A percentile compares a stretch with the other conserved stretches of the same genome.
phyloP scores from a whole-genome alignment of 73 alveolate species.

The Paramecium primaurelia region DNA sequence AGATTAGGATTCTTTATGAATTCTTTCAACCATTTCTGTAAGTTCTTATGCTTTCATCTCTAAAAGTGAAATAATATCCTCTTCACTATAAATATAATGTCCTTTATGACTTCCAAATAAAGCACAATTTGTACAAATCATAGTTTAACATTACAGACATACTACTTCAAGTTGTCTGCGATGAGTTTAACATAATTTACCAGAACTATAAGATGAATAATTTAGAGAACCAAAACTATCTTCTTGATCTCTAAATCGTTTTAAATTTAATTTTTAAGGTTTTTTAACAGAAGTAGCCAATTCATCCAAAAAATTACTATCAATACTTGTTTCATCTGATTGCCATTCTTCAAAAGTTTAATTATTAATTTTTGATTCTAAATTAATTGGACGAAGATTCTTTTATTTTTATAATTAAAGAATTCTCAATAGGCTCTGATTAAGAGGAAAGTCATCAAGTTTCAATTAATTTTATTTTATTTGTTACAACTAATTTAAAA shows the following conservation, averaged over 20 bases:
- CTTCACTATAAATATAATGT: conserved; percentile 49
- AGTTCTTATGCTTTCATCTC: conserved; percentile 22
- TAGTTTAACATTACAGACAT: conserved; percentile 47
- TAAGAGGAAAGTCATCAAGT: conserved; percentile 21
- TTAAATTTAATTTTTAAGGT: neutral
- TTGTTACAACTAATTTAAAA: neutral
- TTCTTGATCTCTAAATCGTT: neutral
- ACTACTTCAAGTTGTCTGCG: conserved; percentile 39
- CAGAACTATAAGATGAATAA: neutral
- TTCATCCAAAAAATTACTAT: conserved; percentile 26
- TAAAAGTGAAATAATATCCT: conserved; percentile 36
- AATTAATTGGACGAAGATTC: neutral
- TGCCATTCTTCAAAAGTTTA: conserved; percentile 7
- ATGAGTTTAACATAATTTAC: conserved; percentile 29
- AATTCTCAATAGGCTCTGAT: conserved; percentile 18
- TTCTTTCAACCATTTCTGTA: neutral
- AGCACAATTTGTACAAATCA: conserved; percentile 64
- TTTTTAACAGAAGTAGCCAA: conserved; percentile 7
- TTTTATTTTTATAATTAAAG: neutral
- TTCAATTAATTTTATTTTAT: neutral
- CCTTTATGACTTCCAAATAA: conserved; percentile 56
- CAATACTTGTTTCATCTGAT: neutral
- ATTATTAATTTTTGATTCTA: neutral
- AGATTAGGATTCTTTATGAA: neutral
- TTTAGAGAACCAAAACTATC: conserved; percentile 28